These are phyloP conservation scores for Macrolepiota fuliginosa DNA, from an alignment of 768 basidiomycete species.

Conservation along the genomic window DNA sequence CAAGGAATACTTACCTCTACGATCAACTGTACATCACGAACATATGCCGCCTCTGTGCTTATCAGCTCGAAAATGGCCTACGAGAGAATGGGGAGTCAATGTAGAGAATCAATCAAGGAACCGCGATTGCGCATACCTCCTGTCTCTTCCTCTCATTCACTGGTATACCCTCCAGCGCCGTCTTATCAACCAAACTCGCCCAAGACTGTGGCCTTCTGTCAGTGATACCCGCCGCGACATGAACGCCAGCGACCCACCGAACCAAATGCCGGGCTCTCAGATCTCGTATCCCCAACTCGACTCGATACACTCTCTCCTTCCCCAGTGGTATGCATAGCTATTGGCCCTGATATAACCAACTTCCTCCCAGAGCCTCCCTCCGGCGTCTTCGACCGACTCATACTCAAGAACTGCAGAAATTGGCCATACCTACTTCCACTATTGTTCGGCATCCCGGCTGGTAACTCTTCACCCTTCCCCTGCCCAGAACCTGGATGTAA, in stretches of 20 bases:
- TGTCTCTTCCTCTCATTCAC: slow-evolving; percentile 79
- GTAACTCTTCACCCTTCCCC: slow-evolving; percentile 4
- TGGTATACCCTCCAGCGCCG: slow-evolving; percentile 80
- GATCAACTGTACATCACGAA: slow-evolving; percentile 87
- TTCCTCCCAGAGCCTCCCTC: slow-evolving; percentile 29
- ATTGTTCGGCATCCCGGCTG: slow-evolving; percentile 4
- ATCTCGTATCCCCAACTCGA: slow-evolving; percentile 30
- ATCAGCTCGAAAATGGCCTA: slow-evolving; percentile 95
- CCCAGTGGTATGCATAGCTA: slow-evolving; percentile 31
- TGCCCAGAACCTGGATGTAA: not conserved
- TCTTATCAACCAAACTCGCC: slow-evolving; percentile 88
- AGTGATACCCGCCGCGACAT: not conserved
- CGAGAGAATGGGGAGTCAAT: not conserved
- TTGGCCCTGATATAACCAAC: slow-evolving; percentile 69
- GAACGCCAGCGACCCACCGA: slow-evolving; percentile 39
- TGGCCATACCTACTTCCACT: slow-evolving; percentile 39
- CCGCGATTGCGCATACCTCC: slow-evolving; percentile 49
- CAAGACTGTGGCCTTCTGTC: slow-evolving; percentile 57
- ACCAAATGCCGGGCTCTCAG: slow-evolving; percentile 65
- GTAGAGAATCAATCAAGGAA: not conserved
- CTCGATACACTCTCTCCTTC: not conserved
- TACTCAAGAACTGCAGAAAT: slow-evolving; percentile 63
- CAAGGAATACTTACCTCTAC: slow-evolving; percentile 62
- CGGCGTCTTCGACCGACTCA: slow-evolving; percentile 47
- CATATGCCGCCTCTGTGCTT: slow-evolving; percentile 85